Evolutionary conservation across 495 filamentous ascomycete genomes (phyloP).

Genomic region (Penicillium lividum): DNA sequence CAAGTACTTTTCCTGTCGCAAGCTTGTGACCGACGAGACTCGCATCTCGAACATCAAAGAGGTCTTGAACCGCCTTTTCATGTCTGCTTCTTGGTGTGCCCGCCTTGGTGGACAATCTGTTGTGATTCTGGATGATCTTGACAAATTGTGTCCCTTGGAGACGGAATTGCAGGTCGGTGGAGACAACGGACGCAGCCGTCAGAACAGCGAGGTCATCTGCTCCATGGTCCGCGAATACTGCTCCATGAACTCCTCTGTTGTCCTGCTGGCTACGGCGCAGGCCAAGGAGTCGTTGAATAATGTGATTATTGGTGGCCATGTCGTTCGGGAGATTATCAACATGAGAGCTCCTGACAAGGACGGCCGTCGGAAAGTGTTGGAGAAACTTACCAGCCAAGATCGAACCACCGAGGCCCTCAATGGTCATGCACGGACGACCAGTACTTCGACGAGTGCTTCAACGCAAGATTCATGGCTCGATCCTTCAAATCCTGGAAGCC

Average conservation of each 20-base stretch:
- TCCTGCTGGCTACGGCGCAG: constrained; percentile 87
- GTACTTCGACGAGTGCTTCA: constrained; percentile 41
- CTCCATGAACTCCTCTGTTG: constrained; percentile 69
- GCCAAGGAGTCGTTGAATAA: constrained; percentile 86
- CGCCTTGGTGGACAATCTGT: constrained; percentile 78
- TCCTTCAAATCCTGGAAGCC: constrained; percentile 52
- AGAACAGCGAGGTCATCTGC: constrained; percentile 87
- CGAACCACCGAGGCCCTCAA: constrained; percentile 40
- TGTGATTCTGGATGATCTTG: constrained; percentile 89
- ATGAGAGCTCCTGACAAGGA: constrained; percentile 92
- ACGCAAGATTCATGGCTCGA: constrained; percentile 71
- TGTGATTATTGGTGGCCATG: constrained; percentile 74
- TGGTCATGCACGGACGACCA: constrained; percentile 38
- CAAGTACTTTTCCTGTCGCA: constrained; percentile 79
- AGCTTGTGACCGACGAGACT: constrained; percentile 83
- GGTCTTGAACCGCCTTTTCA: constrained; percentile 77
- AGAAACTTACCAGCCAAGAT: constrained; percentile 57
- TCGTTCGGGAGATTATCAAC: constrained; percentile 79
- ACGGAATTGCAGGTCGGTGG: constrained; percentile 89
- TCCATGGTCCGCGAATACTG: constrained; percentile 82
- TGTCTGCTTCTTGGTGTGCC: constrained; percentile 85
- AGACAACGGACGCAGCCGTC: constrained; percentile 87
- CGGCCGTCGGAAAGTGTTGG: constrained; percentile 76
- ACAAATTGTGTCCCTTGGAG: constrained; percentile 87
- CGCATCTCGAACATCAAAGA: constrained; percentile 90